Percentiles rank a stretch among this genome's conserved stretches.
These are phyloP conservation scores for Starmerella apicola DNA, from an alignment of 805 yeast species.

Conservation along the genomic window DNA sequence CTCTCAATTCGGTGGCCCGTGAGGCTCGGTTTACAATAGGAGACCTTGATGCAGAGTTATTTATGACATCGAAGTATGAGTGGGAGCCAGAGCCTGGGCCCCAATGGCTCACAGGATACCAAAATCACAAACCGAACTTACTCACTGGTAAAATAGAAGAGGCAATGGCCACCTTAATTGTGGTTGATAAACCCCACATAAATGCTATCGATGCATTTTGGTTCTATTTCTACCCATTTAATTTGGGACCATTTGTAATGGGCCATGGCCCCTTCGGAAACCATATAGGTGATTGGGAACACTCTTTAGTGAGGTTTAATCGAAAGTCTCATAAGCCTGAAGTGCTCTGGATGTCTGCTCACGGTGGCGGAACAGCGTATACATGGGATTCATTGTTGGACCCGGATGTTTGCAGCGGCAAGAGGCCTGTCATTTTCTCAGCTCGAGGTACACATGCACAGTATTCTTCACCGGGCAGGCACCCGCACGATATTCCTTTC, in stretches of 20 bases:
- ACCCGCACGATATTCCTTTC: slow-evolving; percentile 89
- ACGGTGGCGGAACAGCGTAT: slow-evolving; percentile 93
- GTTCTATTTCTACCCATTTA: slow-evolving; percentile 92
- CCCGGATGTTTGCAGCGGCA: slow-evolving; percentile 21
- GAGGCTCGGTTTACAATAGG: no score
- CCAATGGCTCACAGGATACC: slow-evolving; percentile 69
- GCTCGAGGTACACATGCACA: slow-evolving; percentile 97
- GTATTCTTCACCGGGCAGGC: slow-evolving; percentile 91
- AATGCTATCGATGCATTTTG: slow-evolving; percentile 83
- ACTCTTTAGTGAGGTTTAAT: slow-evolving; percentile 71
- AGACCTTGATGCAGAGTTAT: slow-evolving; percentile 30
- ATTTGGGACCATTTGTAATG: slow-evolving; percentile 93
- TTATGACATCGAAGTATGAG: slow-evolving; percentile 54
- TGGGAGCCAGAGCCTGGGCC: slow-evolving; percentile 43
- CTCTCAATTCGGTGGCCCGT: slow-evolving; percentile 8
- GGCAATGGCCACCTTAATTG: slow-evolving; percentile 73
- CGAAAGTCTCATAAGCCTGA: slow-evolving; percentile 53
- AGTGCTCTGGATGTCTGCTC: slow-evolving; percentile 93
- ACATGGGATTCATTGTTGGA: slow-evolving; percentile 60
- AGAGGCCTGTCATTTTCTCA: slow-evolving; percentile 67
- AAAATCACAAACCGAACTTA: slow-evolving; percentile 50
- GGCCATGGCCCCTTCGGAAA: slow-evolving; percentile 96
- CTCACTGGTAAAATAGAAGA: slow-evolving; percentile 56
- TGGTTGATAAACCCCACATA: slow-evolving; percentile 74
- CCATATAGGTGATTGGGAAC: slow-evolving; percentile 98